Evolutionary conservation across 176 grass and related monocot species (phyloP).

Genomic region (Stipa capillata): DNA sequence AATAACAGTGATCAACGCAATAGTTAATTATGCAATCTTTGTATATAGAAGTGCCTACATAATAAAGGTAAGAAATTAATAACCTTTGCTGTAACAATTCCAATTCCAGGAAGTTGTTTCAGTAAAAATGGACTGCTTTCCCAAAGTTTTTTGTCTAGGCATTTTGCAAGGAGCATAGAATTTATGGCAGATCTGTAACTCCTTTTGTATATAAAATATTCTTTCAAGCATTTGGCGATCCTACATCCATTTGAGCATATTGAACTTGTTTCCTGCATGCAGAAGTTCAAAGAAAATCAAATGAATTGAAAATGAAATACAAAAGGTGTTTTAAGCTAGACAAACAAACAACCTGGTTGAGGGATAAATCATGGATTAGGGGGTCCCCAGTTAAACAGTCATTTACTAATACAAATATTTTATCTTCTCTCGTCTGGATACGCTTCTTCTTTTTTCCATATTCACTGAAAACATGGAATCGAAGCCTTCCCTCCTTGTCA

Average conservation of each 20-base stretch:
- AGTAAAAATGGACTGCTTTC: slow-evolving; percentile 72
- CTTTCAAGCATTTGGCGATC: slow-evolving; percentile 93
- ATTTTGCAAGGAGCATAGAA: slow-evolving; percentile 81
- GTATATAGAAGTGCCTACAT: background rate
- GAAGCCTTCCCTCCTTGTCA: slow-evolving; percentile 76
- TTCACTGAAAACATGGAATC: slow-evolving; percentile 63
- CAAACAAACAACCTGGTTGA: slow-evolving; percentile 58
- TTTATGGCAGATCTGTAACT: slow-evolving; percentile 65
- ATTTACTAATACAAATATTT: slow-evolving; percentile 87
- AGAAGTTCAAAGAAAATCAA: slow-evolving; percentile 22
- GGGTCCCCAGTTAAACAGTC: slow-evolving; percentile 90
- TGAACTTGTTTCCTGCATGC: slow-evolving; percentile 64
- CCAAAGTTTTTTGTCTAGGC: slow-evolving; percentile 86
- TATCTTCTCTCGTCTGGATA: slow-evolving; percentile 88
- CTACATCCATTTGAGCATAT: slow-evolving; percentile 84
- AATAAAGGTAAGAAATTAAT: slow-evolving; percentile 9
- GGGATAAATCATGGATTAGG: slow-evolving; percentile 75
- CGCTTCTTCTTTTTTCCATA: slow-evolving; percentile 91
- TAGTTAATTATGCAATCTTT: slow-evolving; percentile 1
- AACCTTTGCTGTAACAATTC: slow-evolving; percentile 97
- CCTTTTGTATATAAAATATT: slow-evolving; percentile 84
- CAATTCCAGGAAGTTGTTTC: slow-evolving; percentile 93
- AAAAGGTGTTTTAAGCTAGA: slow-evolving; percentile 13
- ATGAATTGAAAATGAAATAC: background rate
- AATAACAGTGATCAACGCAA: slow-evolving; percentile 26